These are phyloP conservation scores for Penicillium pancosmium DNA, from an alignment of 495 filamentous ascomycete species.

Conservation along the genomic window DNA sequence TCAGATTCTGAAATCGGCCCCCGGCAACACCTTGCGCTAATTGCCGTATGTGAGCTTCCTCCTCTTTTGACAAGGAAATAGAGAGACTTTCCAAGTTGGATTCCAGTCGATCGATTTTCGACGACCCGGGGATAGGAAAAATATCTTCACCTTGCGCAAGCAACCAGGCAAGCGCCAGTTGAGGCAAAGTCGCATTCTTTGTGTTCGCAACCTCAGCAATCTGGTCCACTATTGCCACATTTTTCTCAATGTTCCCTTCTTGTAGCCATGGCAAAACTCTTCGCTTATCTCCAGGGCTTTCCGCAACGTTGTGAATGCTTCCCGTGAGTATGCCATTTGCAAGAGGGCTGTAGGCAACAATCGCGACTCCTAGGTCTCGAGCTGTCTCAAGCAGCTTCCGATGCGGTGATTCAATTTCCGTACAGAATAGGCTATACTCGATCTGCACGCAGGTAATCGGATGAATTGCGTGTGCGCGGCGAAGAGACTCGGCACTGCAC, in stretches of 20 bases:
- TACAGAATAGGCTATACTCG: constrained; percentile 62
- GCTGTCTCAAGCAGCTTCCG: constrained; percentile 54
- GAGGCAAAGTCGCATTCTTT: constrained; percentile 50
- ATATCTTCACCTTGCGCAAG: constrained; percentile 62
- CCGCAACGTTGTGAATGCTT: constrained; percentile 42
- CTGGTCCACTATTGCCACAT: constrained; percentile 47
- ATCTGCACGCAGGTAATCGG: constrained; percentile 67
- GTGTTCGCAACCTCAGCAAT: constrained; percentile 46
- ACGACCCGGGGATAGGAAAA: constrained; percentile 65
- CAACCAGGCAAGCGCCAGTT: constrained; percentile 62
- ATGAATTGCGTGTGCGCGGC: constrained; percentile 61
- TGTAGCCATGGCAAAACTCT: constrained; percentile 47
- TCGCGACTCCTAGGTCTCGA: constrained; percentile 64
- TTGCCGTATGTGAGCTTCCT: constrained; percentile 20
- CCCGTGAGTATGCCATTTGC: constrained; percentile 61
- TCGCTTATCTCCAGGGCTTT: constrained; percentile 46
- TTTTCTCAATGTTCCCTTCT: constrained; percentile 54
- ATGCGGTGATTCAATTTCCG: constrained; percentile 59
- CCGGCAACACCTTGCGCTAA: constrained; percentile 15
- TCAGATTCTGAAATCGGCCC: constrained; percentile 24
- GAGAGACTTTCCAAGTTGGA: constrained; percentile 49
- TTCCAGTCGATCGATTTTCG: constrained; percentile 55
- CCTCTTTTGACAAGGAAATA: constrained; percentile 16
- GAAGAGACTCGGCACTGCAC: constrained; percentile 57
- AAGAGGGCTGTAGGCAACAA: constrained; percentile 64